Conservation (phyloP, 495 filamentous ascomycete genomes). For the Hyaloscypha hepaticicola region DNA sequence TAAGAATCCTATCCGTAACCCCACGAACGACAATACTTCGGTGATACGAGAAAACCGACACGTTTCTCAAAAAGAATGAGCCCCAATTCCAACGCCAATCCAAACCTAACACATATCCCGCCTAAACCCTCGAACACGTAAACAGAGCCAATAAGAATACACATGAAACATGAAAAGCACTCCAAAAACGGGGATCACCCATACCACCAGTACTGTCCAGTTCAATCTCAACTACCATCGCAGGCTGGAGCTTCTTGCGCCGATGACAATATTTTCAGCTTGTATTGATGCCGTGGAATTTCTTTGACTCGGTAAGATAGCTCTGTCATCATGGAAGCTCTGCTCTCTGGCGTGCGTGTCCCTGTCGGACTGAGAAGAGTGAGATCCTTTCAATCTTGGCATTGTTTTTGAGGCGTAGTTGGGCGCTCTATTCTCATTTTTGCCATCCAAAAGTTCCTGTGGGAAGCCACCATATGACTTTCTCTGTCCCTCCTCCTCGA, state of each 20-base stretch:
- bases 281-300: not conserved
- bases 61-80: not conserved
- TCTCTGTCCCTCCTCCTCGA: not conserved
- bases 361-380: not conserved
- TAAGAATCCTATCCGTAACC: not conserved
- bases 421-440: constrained; percentile 12
- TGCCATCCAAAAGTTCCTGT: constrained; percentile 16
- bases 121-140: no score
- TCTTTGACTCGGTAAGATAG: constrained; percentile 26
- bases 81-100: not conserved
- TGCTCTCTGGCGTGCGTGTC: constrained; percentile 13
- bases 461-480: constrained; percentile 23
- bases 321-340: constrained; percentile 28
- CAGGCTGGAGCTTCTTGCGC: constrained; percentile 22
- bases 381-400: constrained; percentile 7
- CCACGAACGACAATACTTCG: not conserved
- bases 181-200: no score
- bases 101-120: no score
- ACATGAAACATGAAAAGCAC: not conserved
- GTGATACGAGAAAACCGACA: not conserved
- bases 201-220: not conserved
- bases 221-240: constrained; percentile 8
- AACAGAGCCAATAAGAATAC: not conserved
- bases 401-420: constrained; percentile 15
- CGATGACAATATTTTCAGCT: not conserved